A percentile compares a stretch with the other conserved stretches of the same genome.
These are phyloP conservation scores for Podaxis sp. DNA, from an alignment of 768 basidiomycete species.

Conservation along the genomic window DNA sequence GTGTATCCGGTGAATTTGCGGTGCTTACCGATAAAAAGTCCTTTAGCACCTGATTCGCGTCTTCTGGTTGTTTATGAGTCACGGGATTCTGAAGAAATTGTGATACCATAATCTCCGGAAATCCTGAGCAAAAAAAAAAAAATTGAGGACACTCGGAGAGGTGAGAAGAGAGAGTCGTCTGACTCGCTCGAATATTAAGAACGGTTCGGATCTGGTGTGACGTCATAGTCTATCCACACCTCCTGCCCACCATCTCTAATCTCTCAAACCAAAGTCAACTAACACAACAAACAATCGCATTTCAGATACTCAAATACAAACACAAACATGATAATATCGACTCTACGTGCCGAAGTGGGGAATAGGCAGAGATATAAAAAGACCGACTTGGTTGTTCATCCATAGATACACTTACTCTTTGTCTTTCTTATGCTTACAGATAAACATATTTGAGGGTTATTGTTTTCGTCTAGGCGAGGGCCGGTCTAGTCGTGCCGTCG, in stretches of 20 bases:
- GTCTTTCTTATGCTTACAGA: background rate
- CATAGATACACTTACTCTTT: background rate
- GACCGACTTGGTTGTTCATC: background rate
- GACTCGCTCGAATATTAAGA: too few relatives aligned
- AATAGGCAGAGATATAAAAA: background rate
- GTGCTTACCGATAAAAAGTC: constrained; percentile 41
- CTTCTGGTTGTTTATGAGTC: background rate
- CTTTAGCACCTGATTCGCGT: constrained; percentile 31
- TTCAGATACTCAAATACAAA: background rate
- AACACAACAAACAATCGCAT: background rate
- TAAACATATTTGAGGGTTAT: background rate
- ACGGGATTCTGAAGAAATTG: background rate
- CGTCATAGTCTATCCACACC: background rate
- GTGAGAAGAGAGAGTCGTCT: too few relatives aligned
- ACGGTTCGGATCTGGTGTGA: background rate
- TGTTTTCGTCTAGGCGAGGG: background rate
- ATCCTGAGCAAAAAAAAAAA: background rate
- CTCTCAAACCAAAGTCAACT: background rate
- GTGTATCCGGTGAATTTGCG: background rate
- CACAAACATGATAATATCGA: background rate
- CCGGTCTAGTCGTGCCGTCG: background rate
- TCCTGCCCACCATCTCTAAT: background rate
- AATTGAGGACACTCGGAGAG: too few relatives aligned
- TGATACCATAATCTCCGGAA: background rate
- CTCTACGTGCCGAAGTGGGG: background rate